Evolutionary conservation across 2,329 filamentous ascomycete genomes (phyloP).

Genomic region (Cladosporium halotolerans): DNA sequence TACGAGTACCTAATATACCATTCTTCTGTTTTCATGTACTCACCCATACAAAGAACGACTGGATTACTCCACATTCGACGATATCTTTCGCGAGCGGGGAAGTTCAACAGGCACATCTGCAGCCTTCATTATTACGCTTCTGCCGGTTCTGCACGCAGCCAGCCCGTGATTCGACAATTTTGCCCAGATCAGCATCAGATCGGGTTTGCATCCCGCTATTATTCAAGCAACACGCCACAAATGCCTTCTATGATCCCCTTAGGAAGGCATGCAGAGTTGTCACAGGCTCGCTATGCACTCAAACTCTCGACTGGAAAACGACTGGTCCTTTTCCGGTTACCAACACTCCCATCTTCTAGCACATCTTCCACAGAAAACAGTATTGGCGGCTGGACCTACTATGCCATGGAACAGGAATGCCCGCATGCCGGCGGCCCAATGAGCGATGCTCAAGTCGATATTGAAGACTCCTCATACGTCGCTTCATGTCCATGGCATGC

Average conservation of each 20-base stretch:
- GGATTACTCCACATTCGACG: too few relatives aligned
- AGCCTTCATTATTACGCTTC: too few relatives aligned
- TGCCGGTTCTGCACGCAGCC: too few relatives aligned
- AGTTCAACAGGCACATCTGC: too few relatives aligned
- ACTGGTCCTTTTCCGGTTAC: slow-evolving; percentile 14
- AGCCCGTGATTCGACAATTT: too few relatives aligned
- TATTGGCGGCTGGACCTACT: slow-evolving; percentile 14
- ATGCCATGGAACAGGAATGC: slow-evolving; percentile 15
- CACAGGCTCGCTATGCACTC: slow-evolving; percentile 12
- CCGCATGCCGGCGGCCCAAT: slow-evolving; percentile 15
- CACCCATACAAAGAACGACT: too few relatives aligned
- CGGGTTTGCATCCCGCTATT: too few relatives aligned
- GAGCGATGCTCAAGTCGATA: slow-evolving; percentile 14
- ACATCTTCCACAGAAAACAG: slow-evolving; percentile 5
- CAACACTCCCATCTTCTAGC: slow-evolving; percentile 2
- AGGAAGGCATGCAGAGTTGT: slow-evolving; percentile 1
- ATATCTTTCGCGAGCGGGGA: too few relatives aligned
- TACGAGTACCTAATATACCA: too few relatives aligned
- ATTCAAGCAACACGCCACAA: neutral
- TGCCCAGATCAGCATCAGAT: too few relatives aligned
- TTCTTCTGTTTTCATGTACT: too few relatives aligned
- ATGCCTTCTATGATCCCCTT: slow-evolving; percentile 8
- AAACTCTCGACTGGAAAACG: slow-evolving; percentile 12
- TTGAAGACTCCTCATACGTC: slow-evolving; percentile 15
- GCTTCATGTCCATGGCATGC: slow-evolving; percentile 16